Base-by-base conservation (phyloP, 768 basidiomycete species). In the Termitomyces sp. region DNA sequence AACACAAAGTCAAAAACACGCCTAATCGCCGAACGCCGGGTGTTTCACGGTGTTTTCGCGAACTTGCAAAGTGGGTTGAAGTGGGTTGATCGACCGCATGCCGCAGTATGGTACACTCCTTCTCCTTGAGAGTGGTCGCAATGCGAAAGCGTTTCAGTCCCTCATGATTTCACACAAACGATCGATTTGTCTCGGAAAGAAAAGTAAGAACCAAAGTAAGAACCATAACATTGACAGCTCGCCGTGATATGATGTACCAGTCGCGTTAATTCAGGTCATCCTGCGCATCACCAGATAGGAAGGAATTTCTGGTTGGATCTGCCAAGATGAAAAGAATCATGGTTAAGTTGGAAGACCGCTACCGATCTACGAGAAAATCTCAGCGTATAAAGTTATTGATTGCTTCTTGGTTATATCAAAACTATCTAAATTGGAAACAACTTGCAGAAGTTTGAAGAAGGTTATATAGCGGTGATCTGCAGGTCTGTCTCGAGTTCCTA, bases 401-500 rank as follows among this genome's bases (percentile, higher is more conserved):
- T 34, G 6, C 13, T 36, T 22, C 7, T 20, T 7, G 50, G 27
- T n/a, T 36, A 36, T 51, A 15, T 15, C 7, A 18, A 3, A 34
- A 49, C 31, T 18, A 33, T 27, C 45, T n/a, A 31, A 31, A 11
- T 50, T 50, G 49, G 33, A 34, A 50, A 31, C 30, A 7, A 48
- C 47, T 27, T 48, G 13, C 11, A 15, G 20, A 12, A 52, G 6
- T 42, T 54, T 1, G 41, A 41, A 53, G 52, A 53, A 54, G 39
- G 53, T 41, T 54, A 41, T 50, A 59, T 48, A 59, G 47, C 47
- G 53, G 58, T 45, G 41, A 44, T 55, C 33, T 45, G 4, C 31
- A 31, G 24, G 34, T 36, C 44, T 24, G 27, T 44, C 18, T 44
- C 54, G 5, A 55, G 7, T 22, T 36, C 53, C 58, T 8, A 16